Evolutionary conservation across 176 grass and related monocot genomes (phyloP).

Genomic region (Pharus latifolius): DNA sequence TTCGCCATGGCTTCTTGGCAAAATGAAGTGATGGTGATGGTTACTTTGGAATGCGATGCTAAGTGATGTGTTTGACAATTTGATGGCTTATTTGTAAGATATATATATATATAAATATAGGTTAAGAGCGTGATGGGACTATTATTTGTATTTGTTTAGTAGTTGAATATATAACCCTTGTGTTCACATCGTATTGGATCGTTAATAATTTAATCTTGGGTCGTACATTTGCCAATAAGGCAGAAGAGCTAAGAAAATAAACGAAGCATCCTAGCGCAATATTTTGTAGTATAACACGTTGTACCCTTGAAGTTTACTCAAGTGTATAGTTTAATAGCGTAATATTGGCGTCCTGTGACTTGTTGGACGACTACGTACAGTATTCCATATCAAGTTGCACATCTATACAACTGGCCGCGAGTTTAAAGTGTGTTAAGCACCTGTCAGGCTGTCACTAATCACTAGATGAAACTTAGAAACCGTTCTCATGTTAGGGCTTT

Average conservation of each 20-base stretch:
- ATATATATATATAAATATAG: no score
- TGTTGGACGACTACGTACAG: neutral
- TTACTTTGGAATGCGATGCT: neutral
- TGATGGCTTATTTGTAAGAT: constrained; percentile 47
- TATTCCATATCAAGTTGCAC: no score
- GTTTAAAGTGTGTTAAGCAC: neutral
- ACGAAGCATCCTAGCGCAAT: constrained; percentile 18
- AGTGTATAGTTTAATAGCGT: neutral
- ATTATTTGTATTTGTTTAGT: constrained; percentile 7
- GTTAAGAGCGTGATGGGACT: no score
- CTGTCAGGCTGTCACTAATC: constrained; percentile 1
- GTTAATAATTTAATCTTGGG: neutral
- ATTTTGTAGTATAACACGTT: neutral
- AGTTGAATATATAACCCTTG: neutral
- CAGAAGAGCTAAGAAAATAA: neutral
- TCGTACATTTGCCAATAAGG: constrained; percentile 41
- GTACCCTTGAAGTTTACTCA: neutral
- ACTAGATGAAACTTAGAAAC: no score
- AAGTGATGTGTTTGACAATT: constrained; percentile 14
- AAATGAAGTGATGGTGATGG: constrained; percentile 2
- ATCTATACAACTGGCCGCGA: constrained; percentile 9
- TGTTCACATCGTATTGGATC: constrained; percentile 27
- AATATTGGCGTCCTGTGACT: neutral
- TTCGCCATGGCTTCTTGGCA: constrained; percentile 42
- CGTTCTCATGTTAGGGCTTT: no score